Percentiles rank a stretch among this genome's conserved stretches.
Evolutionary conservation across 2,329 filamentous ascomycete species (phyloP).

Genomic region (Penicillium hesseltinei): DNA sequence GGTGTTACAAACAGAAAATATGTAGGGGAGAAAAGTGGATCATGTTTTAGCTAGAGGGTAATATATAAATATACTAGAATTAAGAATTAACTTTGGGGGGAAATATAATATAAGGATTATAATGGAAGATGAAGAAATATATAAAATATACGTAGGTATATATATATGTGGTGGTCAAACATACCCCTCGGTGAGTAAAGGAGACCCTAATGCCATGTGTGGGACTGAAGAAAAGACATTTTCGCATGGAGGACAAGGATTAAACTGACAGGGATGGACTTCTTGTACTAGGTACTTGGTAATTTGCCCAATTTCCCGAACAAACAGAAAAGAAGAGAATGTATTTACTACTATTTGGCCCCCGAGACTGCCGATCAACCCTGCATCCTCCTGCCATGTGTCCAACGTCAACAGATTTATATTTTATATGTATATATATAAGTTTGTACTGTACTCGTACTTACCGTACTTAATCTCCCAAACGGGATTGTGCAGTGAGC

Average conservation of each 20-base stretch:
- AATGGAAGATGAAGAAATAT: background rate
- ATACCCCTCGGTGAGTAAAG: background rate
- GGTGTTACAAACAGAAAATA: slow-evolving; percentile 13
- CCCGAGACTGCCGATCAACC: slow-evolving; percentile 1
- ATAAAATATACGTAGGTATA: background rate
- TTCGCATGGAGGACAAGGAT: background rate
- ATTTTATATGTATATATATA: background rate
- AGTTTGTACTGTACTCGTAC: background rate
- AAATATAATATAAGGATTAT: background rate
- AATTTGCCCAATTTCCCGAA: background rate
- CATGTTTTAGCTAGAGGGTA: slow-evolving; percentile 1
- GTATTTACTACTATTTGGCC: background rate
- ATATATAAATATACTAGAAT: background rate
- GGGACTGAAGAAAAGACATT: background rate
- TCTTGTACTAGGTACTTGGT: background rate
- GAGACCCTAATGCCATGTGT: background rate
- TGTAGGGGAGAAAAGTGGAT: slow-evolving; percentile 4
- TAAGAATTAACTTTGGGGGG: background rate
- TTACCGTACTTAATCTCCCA: background rate
- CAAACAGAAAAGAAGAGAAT: background rate
- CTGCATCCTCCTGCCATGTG: slow-evolving; percentile 19
- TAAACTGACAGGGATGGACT: background rate
- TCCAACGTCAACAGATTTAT: slow-evolving; percentile 9
- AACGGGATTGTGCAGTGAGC: slow-evolving; percentile 4
- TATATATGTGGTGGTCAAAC: background rate